These are phyloP conservation scores for Drechslera avenae DNA, from an alignment of 2,329 filamentous ascomycete genomes.

Conservation along the genomic window DNA sequence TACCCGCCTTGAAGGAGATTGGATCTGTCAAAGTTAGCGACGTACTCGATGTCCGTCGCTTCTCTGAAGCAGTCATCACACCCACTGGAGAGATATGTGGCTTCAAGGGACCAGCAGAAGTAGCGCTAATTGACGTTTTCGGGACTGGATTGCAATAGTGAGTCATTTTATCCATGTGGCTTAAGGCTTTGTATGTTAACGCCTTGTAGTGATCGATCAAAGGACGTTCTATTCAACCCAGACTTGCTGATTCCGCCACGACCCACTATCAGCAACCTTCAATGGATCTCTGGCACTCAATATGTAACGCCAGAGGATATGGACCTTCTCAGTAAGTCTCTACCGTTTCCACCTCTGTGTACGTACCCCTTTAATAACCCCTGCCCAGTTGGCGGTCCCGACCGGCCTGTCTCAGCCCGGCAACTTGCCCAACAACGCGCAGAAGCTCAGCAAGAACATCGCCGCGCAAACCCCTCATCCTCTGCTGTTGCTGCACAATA, in stretches of 20 bases:
- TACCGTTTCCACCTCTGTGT: not conserved
- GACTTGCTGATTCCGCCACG: slow-evolving; percentile 74
- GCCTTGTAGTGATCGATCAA: slow-evolving; percentile 50
- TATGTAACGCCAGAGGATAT: slow-evolving; percentile 86
- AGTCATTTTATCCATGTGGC: slow-evolving; percentile 36
- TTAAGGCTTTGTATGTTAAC: slow-evolving; percentile 12
- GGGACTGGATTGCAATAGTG: slow-evolving; percentile 71
- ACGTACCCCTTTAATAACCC: slow-evolving; percentile 1
- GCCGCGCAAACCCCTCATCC: slow-evolving; percentile 41
- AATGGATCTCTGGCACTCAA: slow-evolving; percentile 96
- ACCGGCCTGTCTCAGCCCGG: slow-evolving; percentile 84
- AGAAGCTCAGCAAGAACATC: slow-evolving; percentile 66
- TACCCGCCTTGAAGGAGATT: slow-evolving; percentile 89
- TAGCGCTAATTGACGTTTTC: slow-evolving; percentile 84
- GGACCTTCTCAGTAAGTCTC: slow-evolving; percentile 71
- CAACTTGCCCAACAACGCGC: slow-evolving; percentile 81
- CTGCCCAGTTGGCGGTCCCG: slow-evolving; percentile 74
- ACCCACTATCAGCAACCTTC: slow-evolving; percentile 91
- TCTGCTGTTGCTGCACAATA: slow-evolving; percentile 40
- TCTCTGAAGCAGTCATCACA: slow-evolving; percentile 71
- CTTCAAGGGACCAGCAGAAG: slow-evolving; percentile 86
- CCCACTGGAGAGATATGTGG: slow-evolving; percentile 80
- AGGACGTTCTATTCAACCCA: slow-evolving; percentile 82
- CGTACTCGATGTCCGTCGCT: slow-evolving; percentile 75
- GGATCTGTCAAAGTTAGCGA: slow-evolving; percentile 66